Evolutionary conservation across 73 alveolate species (phyloP).

Genomic region (Paramecium caudatum): DNA sequence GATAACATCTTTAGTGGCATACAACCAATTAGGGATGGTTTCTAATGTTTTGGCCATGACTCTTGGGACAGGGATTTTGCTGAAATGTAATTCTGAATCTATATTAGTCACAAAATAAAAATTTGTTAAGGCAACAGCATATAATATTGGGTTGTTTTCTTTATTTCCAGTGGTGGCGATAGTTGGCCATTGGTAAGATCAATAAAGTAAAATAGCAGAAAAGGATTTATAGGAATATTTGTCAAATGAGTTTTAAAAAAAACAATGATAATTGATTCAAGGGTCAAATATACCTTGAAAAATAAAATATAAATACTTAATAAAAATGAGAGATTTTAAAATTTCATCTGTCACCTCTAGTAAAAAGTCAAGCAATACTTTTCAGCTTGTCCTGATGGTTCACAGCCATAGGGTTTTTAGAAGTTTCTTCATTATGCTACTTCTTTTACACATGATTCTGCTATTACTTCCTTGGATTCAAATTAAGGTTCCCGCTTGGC

Average conservation of each 20-base stretch:
- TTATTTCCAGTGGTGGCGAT: background rate
- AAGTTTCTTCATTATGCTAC: conserved; percentile 41
- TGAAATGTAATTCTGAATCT: too few relatives aligned
- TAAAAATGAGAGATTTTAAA: conserved; percentile 47
- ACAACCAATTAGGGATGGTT: too few relatives aligned
- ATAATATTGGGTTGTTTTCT: background rate
- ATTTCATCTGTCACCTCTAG: background rate
- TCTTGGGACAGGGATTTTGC: too few relatives aligned
- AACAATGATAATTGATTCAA: too few relatives aligned
- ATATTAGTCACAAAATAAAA: conserved; percentile 5
- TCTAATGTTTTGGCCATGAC: too few relatives aligned
- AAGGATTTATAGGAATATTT: background rate
- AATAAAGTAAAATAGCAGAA: conserved; percentile 23
- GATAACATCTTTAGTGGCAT: too few relatives aligned
- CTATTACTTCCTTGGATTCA: conserved; percentile 26
- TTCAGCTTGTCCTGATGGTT: conserved; percentile 38
- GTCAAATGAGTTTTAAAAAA: too few relatives aligned
- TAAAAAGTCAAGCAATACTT: conserved; percentile 5
- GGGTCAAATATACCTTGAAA: too few relatives aligned
- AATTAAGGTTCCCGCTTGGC: conserved; percentile 47
- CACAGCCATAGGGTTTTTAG: conserved; percentile 68
- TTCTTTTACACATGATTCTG: conserved; percentile 45
- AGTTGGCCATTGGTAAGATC: background rate
- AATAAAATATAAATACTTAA: too few relatives aligned
- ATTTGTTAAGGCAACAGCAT: background rate